These are phyloP conservation scores for Lipomyces anomalus DNA, from an alignment of 805 yeast genomes.

Conservation along the genomic window DNA sequence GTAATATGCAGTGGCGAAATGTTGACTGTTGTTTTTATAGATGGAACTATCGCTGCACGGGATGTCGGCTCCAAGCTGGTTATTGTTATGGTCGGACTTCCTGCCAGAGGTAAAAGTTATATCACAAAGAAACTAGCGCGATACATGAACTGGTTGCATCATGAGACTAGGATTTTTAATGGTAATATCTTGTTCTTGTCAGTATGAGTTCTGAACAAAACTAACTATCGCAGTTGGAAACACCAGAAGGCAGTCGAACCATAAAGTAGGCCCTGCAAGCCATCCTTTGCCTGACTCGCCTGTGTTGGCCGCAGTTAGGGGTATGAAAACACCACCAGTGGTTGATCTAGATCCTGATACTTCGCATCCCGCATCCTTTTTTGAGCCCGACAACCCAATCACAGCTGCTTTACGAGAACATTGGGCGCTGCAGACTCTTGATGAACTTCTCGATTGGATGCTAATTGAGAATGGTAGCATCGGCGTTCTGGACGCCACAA, in stretches of 20 bases:
- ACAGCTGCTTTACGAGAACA: constrained; percentile 69
- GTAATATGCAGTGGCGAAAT: no score
- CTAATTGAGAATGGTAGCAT: constrained; percentile 79
- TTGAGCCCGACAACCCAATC: constrained; percentile 68
- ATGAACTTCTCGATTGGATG: constrained; percentile 74
- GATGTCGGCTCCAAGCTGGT: constrained; percentile 82
- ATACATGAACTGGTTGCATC: constrained; percentile 90
- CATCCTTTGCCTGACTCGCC: constrained; percentile 51
- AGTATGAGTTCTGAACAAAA: no score
- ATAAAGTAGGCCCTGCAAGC: constrained; percentile 61
- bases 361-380: constrained; percentile 74
- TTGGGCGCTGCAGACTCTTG: constrained; percentile 95
- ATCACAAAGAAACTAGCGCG: constrained; percentile 86
- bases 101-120: constrained; percentile 93
- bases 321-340: constrained; percentile 4
- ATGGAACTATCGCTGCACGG: constrained; percentile 32
- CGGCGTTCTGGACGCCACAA: constrained; percentile 92
- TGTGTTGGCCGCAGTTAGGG: constrained; percentile 3
- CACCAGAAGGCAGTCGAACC: constrained; percentile 69
- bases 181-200: no score
- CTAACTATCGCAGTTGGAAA: no score
- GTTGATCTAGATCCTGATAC: constrained; percentile 13
- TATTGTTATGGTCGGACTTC: constrained; percentile 91
- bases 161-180: constrained; percentile 82
- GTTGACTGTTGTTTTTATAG: constrained; percentile 2